Base-by-base conservation (phyloP, 257 asterid species). In the Anisodus acutangulus region DNA sequence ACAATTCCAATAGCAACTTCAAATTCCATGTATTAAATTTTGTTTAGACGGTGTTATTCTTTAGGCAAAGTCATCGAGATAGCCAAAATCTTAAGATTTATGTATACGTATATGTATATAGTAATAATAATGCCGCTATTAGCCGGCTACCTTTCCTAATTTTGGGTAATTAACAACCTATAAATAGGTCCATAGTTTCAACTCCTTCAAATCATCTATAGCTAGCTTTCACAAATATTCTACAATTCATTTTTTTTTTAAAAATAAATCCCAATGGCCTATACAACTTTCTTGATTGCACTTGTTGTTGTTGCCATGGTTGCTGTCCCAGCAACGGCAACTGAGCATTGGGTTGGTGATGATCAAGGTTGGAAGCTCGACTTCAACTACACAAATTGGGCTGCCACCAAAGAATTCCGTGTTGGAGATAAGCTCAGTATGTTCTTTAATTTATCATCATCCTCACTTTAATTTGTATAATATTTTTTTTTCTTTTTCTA, bases 301-400 rank as follows among this genome's bases (percentile, higher is more conserved):
- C 43, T 85, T 67, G 4, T n/a, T 8, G 13, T 82, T 41, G 55
- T 88, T 8, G 88, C 83, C 3, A 37, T 85, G 31, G 49, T 83
- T 8, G 85, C 79, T 10, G 81, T 55, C 2, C 86, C 89, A 31
- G 76, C 86, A 41, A 43, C 71, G 70, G 90, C 90, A 47, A 82
- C 84, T 11, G 88, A 91, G 9, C 66, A 79, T 71, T 10, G 53
- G n/a, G 91, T 89, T 10, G 93, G 92, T 83, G 92, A 85, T 35
- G 87, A 87, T 2, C 62, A 22, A 53, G 91, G 88, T 22, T 85
- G 89, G 90, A 88, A 70, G 43, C 62, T 83, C 5, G 72, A 81
- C 0, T 86, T 88, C 16, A 78, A 89, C 17, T 88, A 89, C 71
- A 49, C 88, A 37, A 16, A 57, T 3, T 89, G 92, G 92, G 78